Conservation (phyloP, 345 rosid genomes). For the Eutrema heterophyllum region DNA sequence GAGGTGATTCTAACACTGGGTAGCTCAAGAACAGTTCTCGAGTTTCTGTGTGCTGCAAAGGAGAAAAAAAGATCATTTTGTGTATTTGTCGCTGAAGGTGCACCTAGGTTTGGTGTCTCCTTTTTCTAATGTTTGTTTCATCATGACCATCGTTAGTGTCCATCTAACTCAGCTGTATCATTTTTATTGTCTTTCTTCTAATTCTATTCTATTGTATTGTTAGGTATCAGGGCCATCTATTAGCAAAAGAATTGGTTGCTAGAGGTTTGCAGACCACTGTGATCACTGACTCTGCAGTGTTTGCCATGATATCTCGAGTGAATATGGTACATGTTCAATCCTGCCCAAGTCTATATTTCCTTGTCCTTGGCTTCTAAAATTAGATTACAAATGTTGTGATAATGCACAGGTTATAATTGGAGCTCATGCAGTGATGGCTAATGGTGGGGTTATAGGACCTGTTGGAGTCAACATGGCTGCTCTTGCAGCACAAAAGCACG, state of each 20-base stretch:
- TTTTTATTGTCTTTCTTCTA: not conserved
- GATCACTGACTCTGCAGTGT: conserved; percentile 94
- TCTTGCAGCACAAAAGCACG: conserved; percentile 94
- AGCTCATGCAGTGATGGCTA: conserved; percentile 98
- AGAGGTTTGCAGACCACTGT: conserved; percentile 93
- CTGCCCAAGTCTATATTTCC: not conserved
- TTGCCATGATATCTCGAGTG: conserved; percentile 97
- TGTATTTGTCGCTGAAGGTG: conserved; percentile 96
- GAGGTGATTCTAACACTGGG: conserved; percentile 98
- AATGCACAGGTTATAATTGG: conserved; percentile 84
- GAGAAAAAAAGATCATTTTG: conserved; percentile 95
- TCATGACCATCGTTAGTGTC: not conserved
- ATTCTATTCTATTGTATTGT: not conserved
- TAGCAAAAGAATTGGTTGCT: conserved; percentile 86
- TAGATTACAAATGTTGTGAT: conserved; percentile 18
- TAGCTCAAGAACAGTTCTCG: conserved; percentile 91
- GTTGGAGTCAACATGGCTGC: conserved; percentile 99
- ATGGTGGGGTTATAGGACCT: conserved; percentile 96
- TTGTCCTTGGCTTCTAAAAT: not conserved
- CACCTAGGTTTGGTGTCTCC: conserved; percentile 71
- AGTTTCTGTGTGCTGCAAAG: conserved; percentile 95
- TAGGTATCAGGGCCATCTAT: conserved; percentile 94
- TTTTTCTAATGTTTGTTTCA: not conserved
- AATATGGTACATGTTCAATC: conserved; percentile 57
- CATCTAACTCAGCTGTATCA: not conserved